Evolutionary conservation across 495 filamentous ascomycete genomes (phyloP).

Genomic region (Hypoxylon intermedium): DNA sequence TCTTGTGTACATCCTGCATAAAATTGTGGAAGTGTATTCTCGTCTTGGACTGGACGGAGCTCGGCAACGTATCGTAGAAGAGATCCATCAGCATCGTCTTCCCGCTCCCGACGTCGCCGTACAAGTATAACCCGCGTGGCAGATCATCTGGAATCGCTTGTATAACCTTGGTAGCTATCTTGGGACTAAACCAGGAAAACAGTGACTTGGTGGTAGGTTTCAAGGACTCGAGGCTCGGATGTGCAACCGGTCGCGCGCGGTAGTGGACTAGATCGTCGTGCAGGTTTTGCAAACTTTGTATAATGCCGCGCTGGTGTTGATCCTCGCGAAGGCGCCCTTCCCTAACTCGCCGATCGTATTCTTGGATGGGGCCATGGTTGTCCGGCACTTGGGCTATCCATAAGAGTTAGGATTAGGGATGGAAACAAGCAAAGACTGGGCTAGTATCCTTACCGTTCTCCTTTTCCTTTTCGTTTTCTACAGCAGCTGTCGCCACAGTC

Average conservation of each 20-base stretch:
- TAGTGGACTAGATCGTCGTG: constrained; percentile 84
- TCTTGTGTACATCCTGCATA: constrained; percentile 97
- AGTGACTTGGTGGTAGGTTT: constrained; percentile 69
- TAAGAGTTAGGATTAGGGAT: constrained; percentile 21
- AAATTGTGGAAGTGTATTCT: constrained; percentile 99
- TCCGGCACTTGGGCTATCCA: constrained; percentile 27
- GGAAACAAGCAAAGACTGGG: background rate
- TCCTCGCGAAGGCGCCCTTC: constrained; percentile 79
- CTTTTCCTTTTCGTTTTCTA: constrained; percentile 44
- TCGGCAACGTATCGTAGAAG: constrained; percentile 92
- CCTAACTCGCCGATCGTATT: constrained; percentile 83
- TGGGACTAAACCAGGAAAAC: constrained; percentile 71
- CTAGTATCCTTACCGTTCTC: constrained; percentile 40
- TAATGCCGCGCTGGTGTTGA: constrained; percentile 88
- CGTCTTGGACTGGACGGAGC: constrained; percentile 82
- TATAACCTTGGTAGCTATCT: constrained; percentile 39
- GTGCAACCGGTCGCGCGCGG: constrained; percentile 71
- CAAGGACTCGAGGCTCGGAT: constrained; percentile 77
- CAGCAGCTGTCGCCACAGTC: constrained; percentile 41
- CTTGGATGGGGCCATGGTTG: constrained; percentile 73
- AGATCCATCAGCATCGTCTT: constrained; percentile 99
- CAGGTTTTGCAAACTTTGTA: constrained; percentile 85
- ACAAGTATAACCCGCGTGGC: constrained; percentile 92
- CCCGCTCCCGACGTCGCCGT: constrained; percentile 94
- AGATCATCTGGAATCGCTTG: constrained; percentile 71